Evolutionary conservation across 177 flowering plant genomes (phyloP).

Genomic region (Telopea speciosissima): DNA sequence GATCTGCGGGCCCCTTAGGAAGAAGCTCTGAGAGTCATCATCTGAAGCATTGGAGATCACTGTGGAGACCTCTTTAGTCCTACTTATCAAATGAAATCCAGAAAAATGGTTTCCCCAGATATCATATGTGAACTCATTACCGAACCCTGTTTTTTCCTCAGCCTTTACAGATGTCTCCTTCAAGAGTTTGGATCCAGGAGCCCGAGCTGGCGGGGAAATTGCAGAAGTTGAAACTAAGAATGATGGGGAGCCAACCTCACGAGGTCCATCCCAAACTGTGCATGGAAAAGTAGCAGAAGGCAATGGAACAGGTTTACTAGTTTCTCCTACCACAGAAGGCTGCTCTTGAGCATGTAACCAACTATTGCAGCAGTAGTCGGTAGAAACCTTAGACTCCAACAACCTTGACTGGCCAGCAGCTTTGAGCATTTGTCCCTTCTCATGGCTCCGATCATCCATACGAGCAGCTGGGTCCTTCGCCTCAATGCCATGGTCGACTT

Average conservation of each 20-base stretch:
- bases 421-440: conserved; percentile 17
- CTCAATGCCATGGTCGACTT: conserved; percentile 25
- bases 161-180: conserved; percentile 22
- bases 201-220: conserved; percentile 61
- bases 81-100: conserved; percentile 31
- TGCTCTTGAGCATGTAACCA: conserved; percentile 19
- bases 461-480: conserved; percentile 25
- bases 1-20: conserved; percentile 58
- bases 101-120: conserved; percentile 89
- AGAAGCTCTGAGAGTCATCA: conserved; percentile 62
- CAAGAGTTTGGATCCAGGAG: conserved; percentile 66
- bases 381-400: conserved; percentile 19
- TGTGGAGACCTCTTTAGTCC: conserved; percentile 21
- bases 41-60: conserved; percentile 25
- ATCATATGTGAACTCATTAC: conserved; percentile 55
- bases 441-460: conserved; percentile 11
- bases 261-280: conserved; percentile 22
- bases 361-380: conserved; percentile 8
- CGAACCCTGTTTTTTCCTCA: conserved; percentile 25
- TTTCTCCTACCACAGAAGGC: conserved; percentile 18
- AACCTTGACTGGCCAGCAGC: conserved; percentile 13
- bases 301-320: conserved; percentile 34
- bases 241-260: conserved; percentile 19
- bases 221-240: conserved; percentile 35
- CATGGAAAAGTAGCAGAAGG: conserved; percentile 66